These are phyloP conservation scores for Ocimum tenuiflorum DNA, from an alignment of 257 asterid genomes.

Conservation along the genomic window DNA sequence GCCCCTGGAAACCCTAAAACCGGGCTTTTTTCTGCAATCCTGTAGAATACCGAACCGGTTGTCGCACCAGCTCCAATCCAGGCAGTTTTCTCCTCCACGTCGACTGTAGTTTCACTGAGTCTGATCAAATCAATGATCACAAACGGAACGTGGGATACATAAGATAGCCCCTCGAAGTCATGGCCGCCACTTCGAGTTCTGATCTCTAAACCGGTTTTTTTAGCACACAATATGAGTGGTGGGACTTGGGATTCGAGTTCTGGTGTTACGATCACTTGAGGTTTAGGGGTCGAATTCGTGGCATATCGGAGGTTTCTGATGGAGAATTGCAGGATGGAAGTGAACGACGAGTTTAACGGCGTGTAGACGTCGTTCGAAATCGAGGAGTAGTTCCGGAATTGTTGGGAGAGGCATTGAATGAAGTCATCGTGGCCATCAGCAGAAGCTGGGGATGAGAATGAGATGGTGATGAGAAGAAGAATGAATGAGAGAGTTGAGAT, in stretches of 20 bases:
- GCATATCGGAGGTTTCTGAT: not conserved
- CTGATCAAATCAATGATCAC: too few relatives aligned
- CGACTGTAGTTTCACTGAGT: too few relatives aligned
- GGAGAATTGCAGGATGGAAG: not conserved
- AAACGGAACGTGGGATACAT: too few relatives aligned
- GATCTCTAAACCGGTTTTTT: conserved; percentile 9
- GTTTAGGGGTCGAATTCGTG: not conserved
- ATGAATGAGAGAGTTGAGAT: too few relatives aligned
- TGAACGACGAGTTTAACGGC: not conserved
- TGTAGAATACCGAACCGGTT: too few relatives aligned
- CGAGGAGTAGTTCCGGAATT: not conserved
- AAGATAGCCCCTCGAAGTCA: too few relatives aligned
- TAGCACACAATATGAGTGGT: conserved; percentile 20
- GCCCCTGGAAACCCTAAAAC: too few relatives aligned
- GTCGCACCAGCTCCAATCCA: too few relatives aligned
- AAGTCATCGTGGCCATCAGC: not conserved
- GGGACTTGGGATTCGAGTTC: conserved; percentile 27
- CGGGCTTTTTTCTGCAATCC: too few relatives aligned
- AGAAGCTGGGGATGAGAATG: not conserved
- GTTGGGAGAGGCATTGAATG: not conserved
- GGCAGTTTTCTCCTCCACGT: conserved; percentile 40
- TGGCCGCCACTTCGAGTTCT: conserved; percentile 39
- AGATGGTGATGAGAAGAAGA: not conserved
- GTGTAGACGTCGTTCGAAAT: conserved; percentile 1
- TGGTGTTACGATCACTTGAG: conserved; percentile 22